Evolutionary conservation across 163 green algal genomes (phyloP).

Genomic region (Dunaliella salina): DNA sequence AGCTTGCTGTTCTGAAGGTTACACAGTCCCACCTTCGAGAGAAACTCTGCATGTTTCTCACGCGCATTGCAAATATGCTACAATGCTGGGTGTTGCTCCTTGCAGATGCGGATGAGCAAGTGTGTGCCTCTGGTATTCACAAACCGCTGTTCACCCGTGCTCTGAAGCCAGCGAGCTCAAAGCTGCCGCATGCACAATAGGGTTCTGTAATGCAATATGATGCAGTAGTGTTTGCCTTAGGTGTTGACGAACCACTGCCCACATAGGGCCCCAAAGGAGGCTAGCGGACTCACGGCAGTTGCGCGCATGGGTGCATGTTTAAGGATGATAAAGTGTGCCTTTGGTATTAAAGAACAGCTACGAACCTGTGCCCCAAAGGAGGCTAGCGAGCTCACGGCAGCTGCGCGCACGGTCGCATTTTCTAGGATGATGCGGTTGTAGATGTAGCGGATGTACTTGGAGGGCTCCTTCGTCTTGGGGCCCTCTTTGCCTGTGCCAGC

Average conservation of each 20-base stretch:
- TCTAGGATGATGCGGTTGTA: slow-evolving; percentile 99
- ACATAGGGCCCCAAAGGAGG: slow-evolving; percentile 72
- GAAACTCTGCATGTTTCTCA: too few species aligned
- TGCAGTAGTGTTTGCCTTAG: not conserved
- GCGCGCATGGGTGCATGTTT: slow-evolving; percentile 82
- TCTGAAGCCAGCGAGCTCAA: too few species aligned
- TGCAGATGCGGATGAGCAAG: too few species aligned
- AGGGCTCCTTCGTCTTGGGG: slow-evolving; percentile 83
- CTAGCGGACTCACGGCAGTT: slow-evolving; percentile 83
- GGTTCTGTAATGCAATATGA: not conserved
- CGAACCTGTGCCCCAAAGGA: slow-evolving; percentile 70
- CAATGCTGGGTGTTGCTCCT: too few species aligned
- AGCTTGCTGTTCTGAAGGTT: too few species aligned
- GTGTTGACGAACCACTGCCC: not conserved
- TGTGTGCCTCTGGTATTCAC: too few species aligned
- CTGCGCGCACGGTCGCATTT: slow-evolving; percentile 94
- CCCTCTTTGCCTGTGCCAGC: slow-evolving; percentile 70
- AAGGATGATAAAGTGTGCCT: not conserved
- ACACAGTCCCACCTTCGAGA: too few species aligned
- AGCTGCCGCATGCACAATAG: too few species aligned
- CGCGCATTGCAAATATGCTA: too few species aligned
- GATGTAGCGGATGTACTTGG: slow-evolving; percentile 97
- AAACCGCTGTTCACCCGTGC: too few species aligned
- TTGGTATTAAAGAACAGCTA: not conserved
- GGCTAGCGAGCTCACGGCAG: slow-evolving; percentile 84